phyloP scores from a whole-genome alignment of 352 stramenopile species.

The Phytophthora parvispora region DNA sequence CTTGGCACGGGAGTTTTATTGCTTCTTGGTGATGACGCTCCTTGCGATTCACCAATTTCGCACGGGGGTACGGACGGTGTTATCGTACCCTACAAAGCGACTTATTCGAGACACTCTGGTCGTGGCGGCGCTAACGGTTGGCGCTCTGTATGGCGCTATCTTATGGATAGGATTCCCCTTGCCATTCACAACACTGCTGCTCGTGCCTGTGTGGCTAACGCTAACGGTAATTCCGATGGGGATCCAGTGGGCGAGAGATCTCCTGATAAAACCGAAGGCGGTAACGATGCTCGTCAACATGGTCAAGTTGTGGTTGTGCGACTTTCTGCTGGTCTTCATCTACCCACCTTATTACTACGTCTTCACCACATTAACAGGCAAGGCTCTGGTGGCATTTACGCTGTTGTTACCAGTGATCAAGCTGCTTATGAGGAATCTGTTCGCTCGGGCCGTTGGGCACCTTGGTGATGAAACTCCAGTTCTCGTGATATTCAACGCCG shows the following conservation, averaged over 20 bases:
- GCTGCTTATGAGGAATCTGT: not conserved
- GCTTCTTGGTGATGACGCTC: conserved; percentile 3
- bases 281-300: not conserved
- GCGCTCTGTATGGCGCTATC: not conserved
- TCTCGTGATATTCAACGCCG: not conserved
- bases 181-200: conserved; percentile 8
- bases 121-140: not conserved
- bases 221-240: not conserved
- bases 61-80: not conserved
- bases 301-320: conserved; percentile 22
- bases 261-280: not conserved
- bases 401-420: not conserved
- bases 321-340: conserved; percentile 9
- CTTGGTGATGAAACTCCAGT: not conserved
- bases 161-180: not conserved
- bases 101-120: not conserved
- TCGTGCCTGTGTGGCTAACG: not conserved
- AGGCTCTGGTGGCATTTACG: not conserved
- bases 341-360: conserved; percentile 27
- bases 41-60: conserved; percentile 1
- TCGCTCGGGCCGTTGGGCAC: not conserved
- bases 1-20: conserved; percentile 11
- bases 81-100: not conserved
- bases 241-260: not conserved
- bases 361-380: not conserved